Base-by-base conservation (phyloP, 345 rosid genomes). In the Corchorus capsularis region DNA sequence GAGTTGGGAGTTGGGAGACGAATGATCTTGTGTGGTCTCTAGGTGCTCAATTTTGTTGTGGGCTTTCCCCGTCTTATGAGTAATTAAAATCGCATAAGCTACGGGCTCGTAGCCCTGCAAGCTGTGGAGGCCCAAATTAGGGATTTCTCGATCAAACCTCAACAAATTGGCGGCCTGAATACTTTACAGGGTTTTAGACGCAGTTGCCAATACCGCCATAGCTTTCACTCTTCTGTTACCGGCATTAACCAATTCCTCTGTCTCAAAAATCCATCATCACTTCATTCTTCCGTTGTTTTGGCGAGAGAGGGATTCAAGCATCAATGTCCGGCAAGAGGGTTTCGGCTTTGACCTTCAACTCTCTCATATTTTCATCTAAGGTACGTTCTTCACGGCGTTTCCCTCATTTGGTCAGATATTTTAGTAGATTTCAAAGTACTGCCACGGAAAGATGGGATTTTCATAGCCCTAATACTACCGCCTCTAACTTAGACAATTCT, bases 381-480 rank as follows among this genome's bases (percentile, higher is more conserved):
- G 85, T 83, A 84, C 53, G 82, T 75, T 64, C 72, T 68, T 74
- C 84, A 0, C 70, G 41, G 59, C 46, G 39, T 47, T 67, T 79
- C 32, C 80, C 76, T 72, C 56, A 70, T 74, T 74, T 85, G 4
- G 4, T 75, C 81, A 74, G 49, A 63, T 63, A 63, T 60, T 71
- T 79, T 2, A 45, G 65, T 66, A 67, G 34, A 20, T 27, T 80
- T 77, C 70, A 86, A 75, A 77, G 77, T 83, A 89, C 90, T 2
- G 89, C 88, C 7, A 77, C 87, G 20, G 80, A 89, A 85, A 85
- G 88, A 78, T 86, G 76, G 64, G 87, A 88, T 72, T 72, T 81
- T 60, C 72, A 52, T 39, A 72, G 67, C 76, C 54, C 83, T 64
- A 69, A 72, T 19, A 82, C 10, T 19, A 82, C 10, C 13, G 56